phyloP scores from a whole-genome alignment of 192 early-diverging fungal genomes.

The Phycomyces blakesleeanus region DNA sequence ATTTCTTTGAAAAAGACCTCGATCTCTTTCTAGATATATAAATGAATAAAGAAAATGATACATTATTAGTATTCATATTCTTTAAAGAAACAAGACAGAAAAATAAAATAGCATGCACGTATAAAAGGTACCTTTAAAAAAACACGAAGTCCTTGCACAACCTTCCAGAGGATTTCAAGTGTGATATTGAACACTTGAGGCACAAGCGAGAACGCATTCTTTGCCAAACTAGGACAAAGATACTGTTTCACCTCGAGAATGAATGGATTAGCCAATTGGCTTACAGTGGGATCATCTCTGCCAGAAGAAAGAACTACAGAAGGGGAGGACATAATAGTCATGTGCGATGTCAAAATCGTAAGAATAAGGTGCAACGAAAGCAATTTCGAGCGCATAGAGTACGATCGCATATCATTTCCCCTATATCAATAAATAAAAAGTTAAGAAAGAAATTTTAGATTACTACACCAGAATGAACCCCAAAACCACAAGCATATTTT shows the following conservation, averaged over 20 bases:
- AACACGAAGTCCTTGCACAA: constrained; percentile 60
- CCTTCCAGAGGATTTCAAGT: constrained; percentile 80
- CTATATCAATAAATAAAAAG: no score
- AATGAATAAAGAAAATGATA: not conserved
- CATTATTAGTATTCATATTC: no score
- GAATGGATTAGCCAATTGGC: constrained; percentile 54
- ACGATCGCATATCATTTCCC: constrained; percentile 69
- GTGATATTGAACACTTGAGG: constrained; percentile 79
- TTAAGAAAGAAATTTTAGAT: no score
- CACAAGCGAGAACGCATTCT: constrained; percentile 76
- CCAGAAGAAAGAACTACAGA: constrained; percentile 37
- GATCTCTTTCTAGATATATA: constrained; percentile 64
- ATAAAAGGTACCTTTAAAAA: constrained; percentile 77
- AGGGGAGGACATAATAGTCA: constrained; percentile 67
- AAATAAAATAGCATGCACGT: no score
- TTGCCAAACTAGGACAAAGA: constrained; percentile 74
- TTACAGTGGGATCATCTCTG: constrained; percentile 19
- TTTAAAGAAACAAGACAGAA: no score
- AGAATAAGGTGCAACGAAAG: constrained; percentile 79
- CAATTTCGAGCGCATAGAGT: constrained; percentile 79
- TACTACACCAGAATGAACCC: no score
- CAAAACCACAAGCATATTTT: no score
- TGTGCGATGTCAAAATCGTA: constrained; percentile 69
- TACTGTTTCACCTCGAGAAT: constrained; percentile 85
- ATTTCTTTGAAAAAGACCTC: constrained; percentile 90